Percentiles rank a stretch among this genome's conserved stretches.
Evolutionary conservation across 2,329 filamentous ascomycete genomes (phyloP).

Genomic region (Tolypocladium album): DNA sequence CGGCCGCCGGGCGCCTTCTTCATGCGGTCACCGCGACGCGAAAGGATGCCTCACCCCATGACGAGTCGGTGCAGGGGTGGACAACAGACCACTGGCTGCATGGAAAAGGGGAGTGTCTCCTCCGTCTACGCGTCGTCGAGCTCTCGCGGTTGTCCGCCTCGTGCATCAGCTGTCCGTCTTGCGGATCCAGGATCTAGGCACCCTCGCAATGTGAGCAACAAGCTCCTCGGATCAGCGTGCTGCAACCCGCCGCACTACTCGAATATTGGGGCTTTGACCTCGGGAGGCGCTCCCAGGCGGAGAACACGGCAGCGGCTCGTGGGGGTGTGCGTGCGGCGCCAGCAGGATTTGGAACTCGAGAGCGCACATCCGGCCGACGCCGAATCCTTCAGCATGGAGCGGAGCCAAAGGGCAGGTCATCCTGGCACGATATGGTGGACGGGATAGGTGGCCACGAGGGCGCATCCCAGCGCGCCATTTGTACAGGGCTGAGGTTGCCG

Average conservation of each 20-base stretch:
- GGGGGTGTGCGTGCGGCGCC: background rate
- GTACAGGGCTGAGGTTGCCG: background rate
- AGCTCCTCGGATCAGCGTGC: too few species aligned
- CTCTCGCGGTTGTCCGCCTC: background rate
- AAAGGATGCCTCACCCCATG: background rate
- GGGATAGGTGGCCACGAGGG: too few species aligned
- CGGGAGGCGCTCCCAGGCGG: background rate
- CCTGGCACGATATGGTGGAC: background rate
- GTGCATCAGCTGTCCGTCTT: too few species aligned
- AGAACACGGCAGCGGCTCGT: background rate
- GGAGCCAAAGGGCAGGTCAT: background rate
- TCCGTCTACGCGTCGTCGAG: too few species aligned
- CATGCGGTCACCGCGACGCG: background rate
- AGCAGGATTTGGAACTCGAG: background rate
- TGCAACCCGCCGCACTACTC: background rate
- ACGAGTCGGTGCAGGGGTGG: background rate
- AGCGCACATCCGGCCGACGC: slow-evolving; percentile 2
- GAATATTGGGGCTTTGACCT: background rate
- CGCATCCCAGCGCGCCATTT: background rate
- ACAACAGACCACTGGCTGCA: background rate
- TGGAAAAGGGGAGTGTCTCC: background rate
- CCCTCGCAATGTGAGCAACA: too few species aligned
- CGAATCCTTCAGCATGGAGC: background rate
- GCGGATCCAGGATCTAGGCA: too few species aligned
- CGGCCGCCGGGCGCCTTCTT: background rate